Percentiles rank a stretch among this genome's conserved stretches.
Conservation (phyloP, 2,329 filamentous ascomycete genomes). For the Cadophora malorum region DNA sequence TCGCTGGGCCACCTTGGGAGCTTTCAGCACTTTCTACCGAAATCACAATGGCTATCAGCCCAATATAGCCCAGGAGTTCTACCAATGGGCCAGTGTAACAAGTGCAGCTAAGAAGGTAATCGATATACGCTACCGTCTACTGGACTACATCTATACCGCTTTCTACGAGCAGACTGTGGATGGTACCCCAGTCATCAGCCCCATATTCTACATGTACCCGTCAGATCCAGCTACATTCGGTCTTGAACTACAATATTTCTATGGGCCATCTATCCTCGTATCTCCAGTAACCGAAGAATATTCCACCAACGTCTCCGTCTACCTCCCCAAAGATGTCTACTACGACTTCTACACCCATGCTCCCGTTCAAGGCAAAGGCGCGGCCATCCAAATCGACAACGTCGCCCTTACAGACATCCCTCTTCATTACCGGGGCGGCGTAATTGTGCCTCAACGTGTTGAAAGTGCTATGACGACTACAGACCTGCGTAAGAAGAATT, state of each 20-base stretch:
- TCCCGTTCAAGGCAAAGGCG: slow-evolving; percentile 51
- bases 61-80: slow-evolving; percentile 72
- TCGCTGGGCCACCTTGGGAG: slow-evolving; percentile 76
- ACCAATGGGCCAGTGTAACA: slow-evolving; percentile 69
- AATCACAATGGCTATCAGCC: slow-evolving; percentile 66
- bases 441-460: slow-evolving; percentile 66
- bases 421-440: slow-evolving; percentile 70
- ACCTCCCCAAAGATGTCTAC: slow-evolving; percentile 57
- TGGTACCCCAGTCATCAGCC: slow-evolving; percentile 71
- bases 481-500: slow-evolving; percentile 67
- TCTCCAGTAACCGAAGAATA: slow-evolving; percentile 55
- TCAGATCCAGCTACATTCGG: slow-evolving; percentile 53
- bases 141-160: slow-evolving; percentile 81
- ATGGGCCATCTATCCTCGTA: slow-evolving; percentile 56
- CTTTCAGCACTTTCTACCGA: slow-evolving; percentile 78
- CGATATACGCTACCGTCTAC: slow-evolving; percentile 73
- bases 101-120: slow-evolving; percentile 72
- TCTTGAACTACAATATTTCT: slow-evolving; percentile 59
- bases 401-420: slow-evolving; percentile 61
- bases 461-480: slow-evolving; percentile 67
- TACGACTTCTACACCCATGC: slow-evolving; percentile 59
- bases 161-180: slow-evolving; percentile 63
- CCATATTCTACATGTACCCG: slow-evolving; percentile 76
- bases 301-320: slow-evolving; percentile 52
- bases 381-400: slow-evolving; percentile 48